Percentiles rank a stretch among this genome's conserved stretches.
These are phyloP conservation scores for Kuraishia molischiana DNA, from an alignment of 805 yeast genomes.

Conservation along the genomic window DNA sequence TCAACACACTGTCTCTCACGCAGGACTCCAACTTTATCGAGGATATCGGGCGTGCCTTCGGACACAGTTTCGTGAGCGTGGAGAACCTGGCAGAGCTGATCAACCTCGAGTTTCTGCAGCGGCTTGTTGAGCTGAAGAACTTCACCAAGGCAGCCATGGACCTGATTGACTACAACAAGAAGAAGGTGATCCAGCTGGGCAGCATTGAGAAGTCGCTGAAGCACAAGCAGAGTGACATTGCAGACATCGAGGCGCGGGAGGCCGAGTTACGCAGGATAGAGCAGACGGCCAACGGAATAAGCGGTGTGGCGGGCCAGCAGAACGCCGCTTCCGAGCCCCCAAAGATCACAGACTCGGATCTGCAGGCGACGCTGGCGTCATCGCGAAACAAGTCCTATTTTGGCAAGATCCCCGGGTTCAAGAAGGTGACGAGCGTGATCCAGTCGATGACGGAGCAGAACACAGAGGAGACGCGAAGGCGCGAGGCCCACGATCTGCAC, in stretches of 20 bases:
- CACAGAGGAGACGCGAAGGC: conserved; percentile 23
- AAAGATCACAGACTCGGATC: conserved; percentile 20
- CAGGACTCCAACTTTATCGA: conserved; percentile 41
- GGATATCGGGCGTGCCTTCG: conserved; percentile 79
- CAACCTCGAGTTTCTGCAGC: conserved; percentile 21
- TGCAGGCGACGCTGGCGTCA: conserved; percentile 18
- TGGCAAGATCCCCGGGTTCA: conserved; percentile 25
- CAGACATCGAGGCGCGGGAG: conserved; percentile 18
- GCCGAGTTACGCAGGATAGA: conserved; percentile 21
- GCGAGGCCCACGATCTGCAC: conserved; percentile 17
- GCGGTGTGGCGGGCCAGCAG: not conserved
- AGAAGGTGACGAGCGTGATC: conserved; percentile 21
- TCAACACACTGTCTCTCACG: conserved; percentile 45
- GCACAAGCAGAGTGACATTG: conserved; percentile 13
- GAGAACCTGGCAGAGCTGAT: conserved; percentile 23
- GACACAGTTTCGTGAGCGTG: conserved; percentile 50
- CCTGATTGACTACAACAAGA: conserved; percentile 22
- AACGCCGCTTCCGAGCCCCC: not conserved
- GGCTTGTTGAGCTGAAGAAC: conserved; percentile 21
- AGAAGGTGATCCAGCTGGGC: conserved; percentile 21
- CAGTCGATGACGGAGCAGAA: conserved; percentile 23
- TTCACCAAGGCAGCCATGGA: conserved; percentile 20
- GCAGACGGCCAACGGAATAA: conserved; percentile 12
- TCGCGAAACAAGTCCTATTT: conserved; percentile 15
- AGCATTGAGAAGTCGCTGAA: conserved; percentile 16